A percentile compares a stretch with the other conserved stretches of the same genome.
Evolutionary conservation across 495 filamentous ascomycete genomes (phyloP).

Genomic region (Trichoderma virens): DNA sequence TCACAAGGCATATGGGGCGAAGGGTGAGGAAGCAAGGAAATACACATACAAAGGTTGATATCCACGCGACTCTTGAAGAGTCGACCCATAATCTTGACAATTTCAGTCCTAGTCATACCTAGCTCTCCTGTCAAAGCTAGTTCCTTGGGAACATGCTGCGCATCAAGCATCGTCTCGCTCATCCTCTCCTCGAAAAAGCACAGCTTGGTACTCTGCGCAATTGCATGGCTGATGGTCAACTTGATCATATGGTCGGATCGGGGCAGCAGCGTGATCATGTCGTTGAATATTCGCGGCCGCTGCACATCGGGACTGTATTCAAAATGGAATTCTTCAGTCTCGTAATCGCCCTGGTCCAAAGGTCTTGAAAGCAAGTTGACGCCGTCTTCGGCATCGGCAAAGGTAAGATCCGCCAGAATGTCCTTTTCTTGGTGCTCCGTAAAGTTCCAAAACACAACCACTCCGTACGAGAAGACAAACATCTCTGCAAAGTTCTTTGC

Average conservation of each 20-base stretch:
- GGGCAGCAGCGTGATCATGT: constrained; percentile 95
- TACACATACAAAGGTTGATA: constrained; percentile 84
- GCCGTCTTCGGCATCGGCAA: constrained; percentile 58
- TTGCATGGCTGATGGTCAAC: constrained; percentile 91
- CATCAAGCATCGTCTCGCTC: constrained; percentile 86
- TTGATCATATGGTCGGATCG: constrained; percentile 97
- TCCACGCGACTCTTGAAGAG: constrained; percentile 93
- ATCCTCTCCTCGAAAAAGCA: constrained; percentile 96
- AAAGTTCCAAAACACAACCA: constrained; percentile 98
- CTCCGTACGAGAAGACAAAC: constrained; percentile 97
- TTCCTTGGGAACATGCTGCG: constrained; percentile 81
- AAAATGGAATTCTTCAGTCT: constrained; percentile 98
- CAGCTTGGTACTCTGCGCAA: constrained; percentile 94
- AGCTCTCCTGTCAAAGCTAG: constrained; percentile 84
- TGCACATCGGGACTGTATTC: constrained; percentile 83
- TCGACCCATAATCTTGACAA: constrained; percentile 81
- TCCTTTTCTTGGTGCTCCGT: constrained; percentile 94
- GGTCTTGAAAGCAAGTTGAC: constrained; percentile 60
- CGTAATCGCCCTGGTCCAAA: constrained; percentile 77
- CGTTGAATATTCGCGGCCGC: constrained; percentile 88
- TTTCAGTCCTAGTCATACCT: constrained; percentile 86
- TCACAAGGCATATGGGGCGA: neutral
- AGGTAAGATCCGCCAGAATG: constrained; percentile 89
- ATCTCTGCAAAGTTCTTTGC: constrained; percentile 79
- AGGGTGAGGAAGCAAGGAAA: neutral